Evolutionary conservation across 176 grass and related monocot genomes (phyloP).

Genomic region (Triticum turgidum): DNA sequence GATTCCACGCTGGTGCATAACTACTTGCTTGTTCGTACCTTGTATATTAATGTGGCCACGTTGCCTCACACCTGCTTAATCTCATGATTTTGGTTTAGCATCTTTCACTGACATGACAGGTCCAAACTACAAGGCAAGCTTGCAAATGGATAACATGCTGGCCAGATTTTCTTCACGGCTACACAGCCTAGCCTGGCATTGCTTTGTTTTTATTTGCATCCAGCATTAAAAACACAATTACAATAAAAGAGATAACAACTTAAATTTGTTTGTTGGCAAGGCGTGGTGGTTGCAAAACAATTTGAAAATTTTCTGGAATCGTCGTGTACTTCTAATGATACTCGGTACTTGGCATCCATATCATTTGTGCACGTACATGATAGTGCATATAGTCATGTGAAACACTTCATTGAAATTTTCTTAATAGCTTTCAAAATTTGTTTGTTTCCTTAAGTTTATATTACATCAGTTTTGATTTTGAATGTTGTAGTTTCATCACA

Average conservation of each 20-base stretch:
- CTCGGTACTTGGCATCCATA: no score
- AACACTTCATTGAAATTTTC: no score
- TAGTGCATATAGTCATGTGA: neutral
- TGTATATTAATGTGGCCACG: no score
- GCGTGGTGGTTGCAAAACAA: neutral
- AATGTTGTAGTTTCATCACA: no score
- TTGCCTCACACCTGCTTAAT: no score
- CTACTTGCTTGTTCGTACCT: no score
- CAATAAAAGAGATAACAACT: neutral
- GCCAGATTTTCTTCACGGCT: neutral
- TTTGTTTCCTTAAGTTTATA: no score
- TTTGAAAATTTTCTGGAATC: neutral
- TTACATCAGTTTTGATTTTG: no score
- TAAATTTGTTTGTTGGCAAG: neutral
- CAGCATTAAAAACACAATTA: neutral
- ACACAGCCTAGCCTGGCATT: neutral
- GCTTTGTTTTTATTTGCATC: neutral
- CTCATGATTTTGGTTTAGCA: neutral
- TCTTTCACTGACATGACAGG: neutral
- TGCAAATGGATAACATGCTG: neutral
- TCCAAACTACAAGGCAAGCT: neutral
- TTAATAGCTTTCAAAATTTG: no score
- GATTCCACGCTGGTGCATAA: no score
- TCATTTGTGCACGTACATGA: no score
- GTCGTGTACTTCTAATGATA: neutral